Base-by-base conservation (phyloP, 208 protist genomes). In the Trypanosoma scelopori region DNA sequence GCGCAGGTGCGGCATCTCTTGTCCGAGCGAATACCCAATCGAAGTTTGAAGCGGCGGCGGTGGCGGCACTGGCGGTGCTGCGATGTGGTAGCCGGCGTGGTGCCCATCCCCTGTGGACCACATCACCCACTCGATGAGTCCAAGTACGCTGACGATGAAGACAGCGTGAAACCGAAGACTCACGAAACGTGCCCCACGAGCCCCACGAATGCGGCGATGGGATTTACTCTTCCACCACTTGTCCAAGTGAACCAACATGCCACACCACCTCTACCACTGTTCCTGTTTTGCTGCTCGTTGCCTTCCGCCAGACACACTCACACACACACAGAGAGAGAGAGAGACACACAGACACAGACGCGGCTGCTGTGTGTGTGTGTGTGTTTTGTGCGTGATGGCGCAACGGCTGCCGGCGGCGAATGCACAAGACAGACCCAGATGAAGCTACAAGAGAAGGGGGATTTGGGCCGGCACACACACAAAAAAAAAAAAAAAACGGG, bases 171-270 rank as follows among this genome's bases (percentile, higher is more conserved):
- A 84, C 49, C 74, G 68, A 4, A 84, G 63, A 49, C 63, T 82
- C 11, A 68, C 74, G 25, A 89, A 89, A 41, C 83, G 79, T 3
- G 71, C 74, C 7, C 83, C 83, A 22, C 83, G 76, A 20, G 79
- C 74, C 20, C 83, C 83, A 20, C 71, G 68, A 35, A 89, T 85
- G 15, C 77, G 69, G 23, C 83, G 83, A 60, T 89, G 83, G 25
- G 81, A 79, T 49, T 74, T 78, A n/a, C 72, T 69, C 63, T 79
- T 82, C 83, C 83, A 89, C 79, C 78, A 85, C 43, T 73, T 65
- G 20, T 80, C 74, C 6, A 73, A 47, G 22, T 72, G 43, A 28
- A 82, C 71, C 15, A 79, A 45, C 57, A 78, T 87, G n/a, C 0
- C 39, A 37, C 32, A 37, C 32, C 32, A 37, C 32, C 9, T n/a